Base-by-base conservation (phyloP, 1,284 basidiomycete species). In the Trichosporon faecale region DNA sequence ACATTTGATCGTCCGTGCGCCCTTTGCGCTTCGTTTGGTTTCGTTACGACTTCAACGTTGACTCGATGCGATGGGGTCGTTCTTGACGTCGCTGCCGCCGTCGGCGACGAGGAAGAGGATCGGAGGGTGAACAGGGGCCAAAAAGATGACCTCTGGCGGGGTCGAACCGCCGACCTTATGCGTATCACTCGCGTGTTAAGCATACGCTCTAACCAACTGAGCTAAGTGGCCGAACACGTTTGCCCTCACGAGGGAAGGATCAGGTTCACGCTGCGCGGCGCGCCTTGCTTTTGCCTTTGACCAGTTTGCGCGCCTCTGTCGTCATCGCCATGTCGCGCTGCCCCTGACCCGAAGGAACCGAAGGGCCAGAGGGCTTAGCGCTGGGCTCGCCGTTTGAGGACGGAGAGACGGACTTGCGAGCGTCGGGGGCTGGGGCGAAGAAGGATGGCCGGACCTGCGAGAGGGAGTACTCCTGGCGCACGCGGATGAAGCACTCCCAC, bases 131-230 rank as follows among this genome's bases (percentile, higher is more conserved):
- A 40, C 18, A 52, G 21, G 18, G 18, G 49, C 49, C 21, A 52
- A 52, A 52, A 52, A 52, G 21, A 52, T 52, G 44, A 46, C 44
- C 44, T 46, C 44, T 46, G 44, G 44, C 44, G 44, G 44, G 44
- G 44, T 46, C 44, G 44, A 46, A 46, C 44, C 44, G 44, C 44
- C 44, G 44, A 46, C 44, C 44, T 46, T 46, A 46, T 46, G 44
- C 44, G 44, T 46, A 46, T n/a, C 3, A 14, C 18, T 12, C 44
- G n/a, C 14, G 44, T 46, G 44, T 46, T 46, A 46, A 46, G 44
- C 44, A 46, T 46, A 46, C 44, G 44, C 44, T 46, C 44, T 46
- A 46, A 52, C 49, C 49, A 52, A 52, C 49, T 52, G 49, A 52
- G 49, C 49, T 52, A 52, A 52, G 49, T 52, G 49, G 49, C 49